Evolutionary conservation across 2,329 filamentous ascomycete species (phyloP).

Genomic region (Tetracladium maxilliforme): DNA sequence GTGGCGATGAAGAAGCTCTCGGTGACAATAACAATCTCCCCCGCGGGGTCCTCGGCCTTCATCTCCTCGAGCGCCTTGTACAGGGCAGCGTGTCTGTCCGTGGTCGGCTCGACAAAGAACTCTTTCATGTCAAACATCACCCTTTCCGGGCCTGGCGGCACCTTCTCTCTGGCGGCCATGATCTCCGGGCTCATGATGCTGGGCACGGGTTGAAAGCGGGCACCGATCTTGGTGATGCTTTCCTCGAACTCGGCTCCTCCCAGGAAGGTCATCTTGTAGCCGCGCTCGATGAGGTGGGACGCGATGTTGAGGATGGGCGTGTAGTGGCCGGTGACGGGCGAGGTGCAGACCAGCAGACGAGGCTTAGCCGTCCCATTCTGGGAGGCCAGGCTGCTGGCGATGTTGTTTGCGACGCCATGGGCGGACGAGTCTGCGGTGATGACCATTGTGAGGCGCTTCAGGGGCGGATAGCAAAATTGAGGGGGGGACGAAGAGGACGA

Average conservation of each 20-base stretch:
- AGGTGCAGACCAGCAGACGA: conserved; percentile 2
- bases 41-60: conserved; percentile 14
- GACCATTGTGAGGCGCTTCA: no score
- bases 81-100: conserved; percentile 15
- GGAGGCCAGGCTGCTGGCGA: no score
- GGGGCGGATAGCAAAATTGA: no score
- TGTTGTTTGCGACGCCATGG: no score
- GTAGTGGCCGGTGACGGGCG: conserved; percentile 7
- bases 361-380: no score
- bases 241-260: conserved; percentile 18
- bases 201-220: conserved; percentile 17
- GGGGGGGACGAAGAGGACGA: no score
- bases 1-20: conserved; percentile 23
- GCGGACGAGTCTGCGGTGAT: no score
- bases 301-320: conserved; percentile 7
- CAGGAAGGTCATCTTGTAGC: conserved; percentile 26
- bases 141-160: conserved; percentile 11
- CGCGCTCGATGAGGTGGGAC: conserved; percentile 13
- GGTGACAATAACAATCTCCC: conserved; percentile 25
- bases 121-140: conserved; percentile 18
- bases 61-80: conserved; percentile 19
- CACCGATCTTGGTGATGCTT: conserved; percentile 19
- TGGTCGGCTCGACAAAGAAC: conserved; percentile 17
- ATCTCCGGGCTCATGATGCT: conserved; percentile 11
- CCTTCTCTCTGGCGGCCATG: conserved; percentile 4